phyloP scores from a whole-genome alignment of 1,284 basidiomycete species.

The Ustilago hordei region DNA sequence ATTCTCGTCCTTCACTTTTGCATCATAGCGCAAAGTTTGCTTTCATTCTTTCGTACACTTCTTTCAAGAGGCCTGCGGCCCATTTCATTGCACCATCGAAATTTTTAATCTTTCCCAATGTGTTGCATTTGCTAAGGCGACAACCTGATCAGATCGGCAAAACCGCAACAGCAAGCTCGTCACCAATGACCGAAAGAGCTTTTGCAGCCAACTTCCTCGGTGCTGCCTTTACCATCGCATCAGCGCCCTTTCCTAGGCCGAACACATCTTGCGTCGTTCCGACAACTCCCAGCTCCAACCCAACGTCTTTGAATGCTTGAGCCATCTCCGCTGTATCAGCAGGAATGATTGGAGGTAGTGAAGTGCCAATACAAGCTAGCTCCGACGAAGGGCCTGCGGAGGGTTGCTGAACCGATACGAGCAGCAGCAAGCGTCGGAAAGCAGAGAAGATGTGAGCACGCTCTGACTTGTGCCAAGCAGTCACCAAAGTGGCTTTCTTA shows the following conservation, averaged over 20 bases:
- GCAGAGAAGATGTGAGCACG: slow-evolving; percentile 39
- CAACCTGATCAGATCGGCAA: slow-evolving; percentile 5
- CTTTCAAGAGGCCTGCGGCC: no score
- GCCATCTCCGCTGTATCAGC: slow-evolving; percentile 12
- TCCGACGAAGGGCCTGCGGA: slow-evolving; percentile 14
- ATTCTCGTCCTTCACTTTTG: no score
- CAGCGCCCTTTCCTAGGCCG: neutral
- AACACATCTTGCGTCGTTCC: slow-evolving; percentile 22
- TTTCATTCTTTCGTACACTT: no score
- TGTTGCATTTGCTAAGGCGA: neutral
- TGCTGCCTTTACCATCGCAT: neutral
- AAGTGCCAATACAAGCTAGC: slow-evolving; percentile 24
- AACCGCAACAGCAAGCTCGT: slow-evolving; percentile 20
- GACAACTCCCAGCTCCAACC: slow-evolving; percentile 26
- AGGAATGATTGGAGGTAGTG: slow-evolving; percentile 25
- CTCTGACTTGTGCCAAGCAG: slow-evolving; percentile 23
- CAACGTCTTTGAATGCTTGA: slow-evolving; percentile 9
- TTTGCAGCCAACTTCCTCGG: slow-evolving; percentile 26
- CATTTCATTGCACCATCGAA: no score
- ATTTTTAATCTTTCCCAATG: neutral
- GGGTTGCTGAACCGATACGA: slow-evolving; percentile 16
- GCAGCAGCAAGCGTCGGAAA: slow-evolving; percentile 25
- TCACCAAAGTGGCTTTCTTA: neutral
- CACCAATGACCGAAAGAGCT: slow-evolving; percentile 26
- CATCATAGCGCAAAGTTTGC: no score